Percentiles rank a stretch among this genome's conserved stretches.
These are phyloP conservation scores for Barbarea vulgaris DNA, from an alignment of 345 rosid genomes.

Conservation along the genomic window DNA sequence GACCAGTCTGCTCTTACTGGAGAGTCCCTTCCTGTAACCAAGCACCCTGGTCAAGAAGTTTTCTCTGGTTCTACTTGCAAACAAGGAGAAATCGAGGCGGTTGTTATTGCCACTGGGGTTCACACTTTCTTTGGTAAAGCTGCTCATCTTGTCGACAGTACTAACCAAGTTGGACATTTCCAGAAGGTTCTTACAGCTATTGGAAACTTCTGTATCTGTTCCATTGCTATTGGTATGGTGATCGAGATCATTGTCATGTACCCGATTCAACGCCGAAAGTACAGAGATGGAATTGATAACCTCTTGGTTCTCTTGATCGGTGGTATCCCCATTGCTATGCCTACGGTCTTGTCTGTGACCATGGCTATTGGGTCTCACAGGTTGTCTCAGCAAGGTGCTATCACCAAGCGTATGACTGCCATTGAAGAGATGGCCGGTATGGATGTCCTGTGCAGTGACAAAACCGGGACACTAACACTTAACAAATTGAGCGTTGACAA, in stretches of 20 bases:
- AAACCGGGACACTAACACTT: conserved; percentile 85
- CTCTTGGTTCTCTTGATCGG: conserved; percentile 84
- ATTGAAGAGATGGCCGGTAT: conserved; percentile 93
- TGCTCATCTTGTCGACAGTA: conserved; percentile 85
- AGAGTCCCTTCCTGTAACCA: conserved; percentile 91
- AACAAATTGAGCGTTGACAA: conserved; percentile 76
- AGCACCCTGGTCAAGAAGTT: conserved; percentile 77
- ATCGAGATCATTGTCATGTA: conserved; percentile 85
- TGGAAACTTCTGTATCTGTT: conserved; percentile 90
- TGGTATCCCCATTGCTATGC: conserved; percentile 97
- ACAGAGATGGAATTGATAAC: conserved; percentile 87
- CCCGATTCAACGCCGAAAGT: conserved; percentile 75
- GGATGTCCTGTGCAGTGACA: conserved; percentile 92
- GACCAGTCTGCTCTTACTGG: conserved; percentile 94
- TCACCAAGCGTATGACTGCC: conserved; percentile 95
- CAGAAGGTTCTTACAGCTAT: conserved; percentile 88
- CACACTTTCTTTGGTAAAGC: conserved; percentile 95
- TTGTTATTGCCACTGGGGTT: conserved; percentile 90
- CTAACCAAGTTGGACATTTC: conserved; percentile 94
- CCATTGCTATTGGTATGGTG: conserved; percentile 81
- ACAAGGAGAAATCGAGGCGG: conserved; percentile 92
- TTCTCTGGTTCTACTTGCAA: conserved; percentile 93
- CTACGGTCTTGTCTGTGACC: conserved; percentile 89
- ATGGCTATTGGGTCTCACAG: conserved; percentile 94
- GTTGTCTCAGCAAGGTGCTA: conserved; percentile 85